Evolutionary conservation across 345 rosid genomes (phyloP).

Genomic region (Sisymbrium altissimum): DNA sequence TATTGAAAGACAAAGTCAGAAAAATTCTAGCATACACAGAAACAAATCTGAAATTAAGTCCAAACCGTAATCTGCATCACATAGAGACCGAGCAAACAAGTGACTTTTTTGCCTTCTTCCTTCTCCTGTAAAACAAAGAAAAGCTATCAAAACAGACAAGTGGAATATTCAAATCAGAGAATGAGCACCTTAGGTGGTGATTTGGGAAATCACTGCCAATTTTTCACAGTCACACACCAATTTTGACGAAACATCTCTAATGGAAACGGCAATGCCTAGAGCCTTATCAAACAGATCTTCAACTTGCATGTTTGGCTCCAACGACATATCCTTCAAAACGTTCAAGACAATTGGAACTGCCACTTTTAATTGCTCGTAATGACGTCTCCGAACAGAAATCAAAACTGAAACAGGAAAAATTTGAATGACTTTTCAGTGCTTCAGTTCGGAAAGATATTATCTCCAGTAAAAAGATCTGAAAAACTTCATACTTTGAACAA

Average conservation of each 20-base stretch:
- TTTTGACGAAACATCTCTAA: constrained; percentile 47
- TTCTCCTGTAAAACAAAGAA: constrained; percentile 50
- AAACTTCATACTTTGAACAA: background rate
- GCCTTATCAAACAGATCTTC: constrained; percentile 56
- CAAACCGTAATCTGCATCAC: constrained; percentile 72
- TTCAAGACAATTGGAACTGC: constrained; percentile 60
- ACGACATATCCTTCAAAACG: constrained; percentile 47
- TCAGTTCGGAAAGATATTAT: background rate
- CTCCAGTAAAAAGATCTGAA: background rate
- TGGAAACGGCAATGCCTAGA: constrained; percentile 55
- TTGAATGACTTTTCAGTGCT: constrained; percentile 15
- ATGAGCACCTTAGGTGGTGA: constrained; percentile 13
- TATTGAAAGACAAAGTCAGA: background rate
- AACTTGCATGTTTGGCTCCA: constrained; percentile 38
- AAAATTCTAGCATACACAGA: background rate
- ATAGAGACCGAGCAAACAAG: constrained; percentile 67
- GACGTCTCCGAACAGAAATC: constrained; percentile 58
- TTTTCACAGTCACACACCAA: constrained; percentile 49
- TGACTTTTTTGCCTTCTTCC: constrained; percentile 47
- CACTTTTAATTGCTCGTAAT: constrained; percentile 70
- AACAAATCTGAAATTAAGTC: constrained; percentile 21
- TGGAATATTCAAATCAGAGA: constrained; percentile 3
- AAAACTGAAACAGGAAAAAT: constrained; percentile 51
- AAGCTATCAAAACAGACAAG: constrained; percentile 9
- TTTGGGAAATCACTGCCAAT: constrained; percentile 3